These are phyloP conservation scores for Aspergillus alliaceus DNA, from an alignment of 2,329 filamentous ascomycete genomes.

Conservation along the genomic window DNA sequence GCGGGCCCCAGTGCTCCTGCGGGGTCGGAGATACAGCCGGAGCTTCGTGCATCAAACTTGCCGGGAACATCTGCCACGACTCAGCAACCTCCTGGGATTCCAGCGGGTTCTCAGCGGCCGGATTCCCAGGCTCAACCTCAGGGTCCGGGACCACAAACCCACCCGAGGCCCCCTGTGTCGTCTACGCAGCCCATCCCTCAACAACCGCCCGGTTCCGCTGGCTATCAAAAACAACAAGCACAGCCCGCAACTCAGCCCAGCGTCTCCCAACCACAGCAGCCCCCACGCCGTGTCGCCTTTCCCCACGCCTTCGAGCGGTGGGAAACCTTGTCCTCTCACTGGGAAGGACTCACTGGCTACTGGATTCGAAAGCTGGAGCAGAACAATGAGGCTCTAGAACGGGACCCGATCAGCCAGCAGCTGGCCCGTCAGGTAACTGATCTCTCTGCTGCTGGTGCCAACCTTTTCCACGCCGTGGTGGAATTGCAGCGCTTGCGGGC, in stretches of 20 bases:
- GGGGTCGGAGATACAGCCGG: constrained; percentile 9
- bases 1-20: constrained; percentile 9
- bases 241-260: constrained; percentile 27
- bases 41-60: too few species aligned
- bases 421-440: constrained; percentile 93
- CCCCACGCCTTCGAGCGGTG: constrained; percentile 97
- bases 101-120: constrained; percentile 14
- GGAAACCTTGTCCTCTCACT: constrained; percentile 95
- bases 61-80: too few species aligned
- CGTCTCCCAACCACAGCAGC: constrained; percentile 33
- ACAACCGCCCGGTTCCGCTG: constrained; percentile 17
- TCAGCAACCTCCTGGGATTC: constrained; percentile 6
- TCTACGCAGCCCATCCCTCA: constrained; percentile 24
- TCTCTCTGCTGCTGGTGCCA: constrained; percentile 93
- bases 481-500: constrained; percentile 91
- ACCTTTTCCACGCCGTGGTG: constrained; percentile 95
- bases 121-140: constrained; percentile 18
- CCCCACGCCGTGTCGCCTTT: constrained; percentile 65
- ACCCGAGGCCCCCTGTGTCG: constrained; percentile 16
- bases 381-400: constrained; percentile 80
- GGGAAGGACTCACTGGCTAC: constrained; percentile 95
- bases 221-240: constrained; percentile 23
- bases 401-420: constrained; percentile 81
- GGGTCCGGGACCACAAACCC: constrained; percentile 10
- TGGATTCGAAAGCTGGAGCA: constrained; percentile 93